Evolutionary conservation across 2,329 filamentous ascomycete genomes (phyloP).

Genomic region (Emydomyces testavorans): DNA sequence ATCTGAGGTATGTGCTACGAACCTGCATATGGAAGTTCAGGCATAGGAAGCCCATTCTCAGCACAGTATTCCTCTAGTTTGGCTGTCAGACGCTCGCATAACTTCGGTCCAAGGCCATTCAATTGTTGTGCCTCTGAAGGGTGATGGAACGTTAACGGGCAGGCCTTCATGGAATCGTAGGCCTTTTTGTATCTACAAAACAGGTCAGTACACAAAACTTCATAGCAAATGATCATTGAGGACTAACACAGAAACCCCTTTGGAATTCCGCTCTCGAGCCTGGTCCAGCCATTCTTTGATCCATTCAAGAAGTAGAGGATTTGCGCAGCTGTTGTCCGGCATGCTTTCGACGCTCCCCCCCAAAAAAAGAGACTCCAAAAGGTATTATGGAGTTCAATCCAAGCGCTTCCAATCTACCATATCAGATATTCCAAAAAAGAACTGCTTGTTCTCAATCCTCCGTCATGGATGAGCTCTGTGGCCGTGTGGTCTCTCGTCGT

Average conservation of each 20-base stretch:
- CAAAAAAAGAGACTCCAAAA: no score
- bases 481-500: no score
- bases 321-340: conserved; percentile 42
- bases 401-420: no score
- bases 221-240: conserved; percentile 13
- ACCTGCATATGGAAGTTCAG: conserved; percentile 43
- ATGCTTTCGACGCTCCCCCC: no score
- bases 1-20: conserved; percentile 14
- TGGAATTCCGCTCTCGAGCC: conserved; percentile 57
- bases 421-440: no score
- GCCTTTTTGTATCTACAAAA: conserved; percentile 56
- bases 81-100: conserved; percentile 58
- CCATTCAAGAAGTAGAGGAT: conserved; percentile 60
- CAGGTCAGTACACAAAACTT: not conserved
- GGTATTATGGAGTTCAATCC: no score
- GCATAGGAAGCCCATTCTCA: conserved; percentile 57
- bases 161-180: conserved; percentile 64
- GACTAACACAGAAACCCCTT: conserved; percentile 46
- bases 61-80: conserved; percentile 47
- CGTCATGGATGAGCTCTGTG: no score
- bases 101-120: conserved; percentile 60
- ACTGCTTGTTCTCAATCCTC: no score
- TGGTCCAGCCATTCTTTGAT: conserved; percentile 66
- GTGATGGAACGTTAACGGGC: conserved; percentile 58
- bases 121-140: conserved; percentile 61